A percentile compares a stretch with the other conserved stretches of the same genome.
phyloP scores from a whole-genome alignment of 129 eudicot genomes.

The Arctium lappa region DNA sequence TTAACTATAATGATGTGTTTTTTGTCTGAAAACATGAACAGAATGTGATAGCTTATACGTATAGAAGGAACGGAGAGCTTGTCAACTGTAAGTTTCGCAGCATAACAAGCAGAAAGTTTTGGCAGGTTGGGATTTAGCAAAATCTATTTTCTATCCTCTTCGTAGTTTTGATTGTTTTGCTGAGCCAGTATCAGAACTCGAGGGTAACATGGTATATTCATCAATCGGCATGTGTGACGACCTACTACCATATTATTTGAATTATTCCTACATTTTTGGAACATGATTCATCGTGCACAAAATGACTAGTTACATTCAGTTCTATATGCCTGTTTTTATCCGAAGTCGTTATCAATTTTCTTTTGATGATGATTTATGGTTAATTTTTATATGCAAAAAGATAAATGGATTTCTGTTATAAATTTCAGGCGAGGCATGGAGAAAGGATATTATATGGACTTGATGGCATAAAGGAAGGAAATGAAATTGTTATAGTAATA shows the following conservation, averaged over 20 bases:
- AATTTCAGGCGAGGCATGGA: slow-evolving; percentile 62
- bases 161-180: not conserved
- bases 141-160: not conserved
- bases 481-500: slow-evolving; percentile 63
- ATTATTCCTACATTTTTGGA: not conserved
- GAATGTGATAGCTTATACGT: slow-evolving; percentile 73
- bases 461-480: slow-evolving; percentile 69
- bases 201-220: not conserved
- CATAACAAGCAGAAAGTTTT: slow-evolving; percentile 54
- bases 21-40: slow-evolving; percentile 21
- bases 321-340: slow-evolving; percentile 2
- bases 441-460: slow-evolving; percentile 84
- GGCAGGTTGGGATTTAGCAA: slow-evolving; percentile 62
- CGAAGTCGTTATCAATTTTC: not conserved
- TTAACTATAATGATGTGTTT: not conserved
- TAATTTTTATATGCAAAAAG: not conserved
- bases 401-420: slow-evolving; percentile 9
- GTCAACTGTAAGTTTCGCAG: slow-evolving; percentile 79
- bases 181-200: not conserved
- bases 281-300: not conserved
- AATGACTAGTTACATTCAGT: not conserved
- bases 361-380: slow-evolving; percentile 10
- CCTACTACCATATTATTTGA: not conserved
- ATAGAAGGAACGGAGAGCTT: slow-evolving; percentile 59
- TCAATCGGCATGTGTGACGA: not conserved